Percentiles rank a stretch among this genome's conserved stretches.
phyloP scores from a whole-genome alignment of 106 monocot genomes.

The Ottelia alismoides region DNA sequence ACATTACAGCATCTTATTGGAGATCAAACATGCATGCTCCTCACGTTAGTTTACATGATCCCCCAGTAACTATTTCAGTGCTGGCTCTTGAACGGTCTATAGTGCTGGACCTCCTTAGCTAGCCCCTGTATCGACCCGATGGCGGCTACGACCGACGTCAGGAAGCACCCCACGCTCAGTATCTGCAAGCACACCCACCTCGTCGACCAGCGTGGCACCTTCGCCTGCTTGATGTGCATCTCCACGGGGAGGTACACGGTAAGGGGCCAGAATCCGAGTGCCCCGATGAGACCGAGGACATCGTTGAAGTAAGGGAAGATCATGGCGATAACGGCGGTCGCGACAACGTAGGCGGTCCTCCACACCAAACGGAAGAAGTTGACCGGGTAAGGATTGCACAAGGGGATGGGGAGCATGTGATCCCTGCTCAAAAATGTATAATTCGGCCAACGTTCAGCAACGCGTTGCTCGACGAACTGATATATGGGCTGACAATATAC shows the following conservation, averaged over 20 bases:
- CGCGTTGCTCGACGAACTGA: constrained; percentile 15
- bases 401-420: neutral
- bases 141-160: neutral
- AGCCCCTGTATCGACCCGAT: constrained; percentile 5
- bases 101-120: neutral
- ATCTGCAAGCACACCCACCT: constrained; percentile 8
- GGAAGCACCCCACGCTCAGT: constrained; percentile 5
- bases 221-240: constrained; percentile 12
- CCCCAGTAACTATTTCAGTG: too few relatives aligned
- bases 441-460: constrained; percentile 3
- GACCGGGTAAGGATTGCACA: neutral
- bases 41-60: too few relatives aligned
- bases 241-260: constrained; percentile 13
- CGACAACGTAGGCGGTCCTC: constrained; percentile 17
- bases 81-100: constrained; percentile 3
- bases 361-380: constrained; percentile 16
- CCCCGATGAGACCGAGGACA: constrained; percentile 15
- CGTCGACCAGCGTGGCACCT: constrained; percentile 5
- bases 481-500: constrained; percentile 28
- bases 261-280: constrained; percentile 18
- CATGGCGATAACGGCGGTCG: constrained; percentile 22
- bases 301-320: constrained; percentile 34
- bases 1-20: too few relatives aligned
- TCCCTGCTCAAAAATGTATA: constrained; percentile 2
- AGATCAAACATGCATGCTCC: too few relatives aligned